These are phyloP conservation scores for Filosporella fistucella DNA, from an alignment of 495 filamentous ascomycete species.

Conservation along the genomic window DNA sequence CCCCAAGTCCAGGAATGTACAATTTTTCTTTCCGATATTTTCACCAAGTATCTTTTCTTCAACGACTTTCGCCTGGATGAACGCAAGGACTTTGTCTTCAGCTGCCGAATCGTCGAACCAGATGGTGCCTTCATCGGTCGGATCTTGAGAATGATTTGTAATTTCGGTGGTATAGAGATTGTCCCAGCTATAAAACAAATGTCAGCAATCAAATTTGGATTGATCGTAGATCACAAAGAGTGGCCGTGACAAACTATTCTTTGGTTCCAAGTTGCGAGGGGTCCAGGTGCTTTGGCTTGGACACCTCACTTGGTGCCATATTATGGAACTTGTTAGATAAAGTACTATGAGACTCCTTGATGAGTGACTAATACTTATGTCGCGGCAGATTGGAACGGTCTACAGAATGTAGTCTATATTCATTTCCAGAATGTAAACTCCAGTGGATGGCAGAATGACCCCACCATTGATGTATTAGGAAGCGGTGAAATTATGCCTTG, in stretches of 20 bases:
- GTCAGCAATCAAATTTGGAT: too few relatives aligned
- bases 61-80: slow-evolving; percentile 34
- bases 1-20: slow-evolving; percentile 63
- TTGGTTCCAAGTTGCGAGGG: slow-evolving; percentile 65
- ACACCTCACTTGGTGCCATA: neutral
- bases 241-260: slow-evolving; percentile 51
- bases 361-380: too few relatives aligned
- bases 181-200: slow-evolving; percentile 64
- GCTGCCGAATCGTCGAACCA: slow-evolving; percentile 75
- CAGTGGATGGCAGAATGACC: too few relatives aligned
- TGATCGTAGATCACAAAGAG: too few relatives aligned
- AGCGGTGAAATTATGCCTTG: too few relatives aligned
- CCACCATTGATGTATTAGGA: too few relatives aligned
- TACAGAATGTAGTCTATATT: too few relatives aligned
- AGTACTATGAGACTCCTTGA: too few relatives aligned
- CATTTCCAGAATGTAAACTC: too few relatives aligned
- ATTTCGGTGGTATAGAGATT: slow-evolving; percentile 57
- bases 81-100: slow-evolving; percentile 54
- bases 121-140: slow-evolving; percentile 60
- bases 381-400: too few relatives aligned
- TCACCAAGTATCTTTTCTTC: slow-evolving; percentile 10
- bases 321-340: too few relatives aligned
- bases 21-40: slow-evolving; percentile 2
- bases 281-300: slow-evolving; percentile 41
- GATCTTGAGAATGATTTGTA: slow-evolving; percentile 55